Evolutionary conservation across 176 grass and related monocot genomes (phyloP).

Genomic region (Carex cristatella): DNA sequence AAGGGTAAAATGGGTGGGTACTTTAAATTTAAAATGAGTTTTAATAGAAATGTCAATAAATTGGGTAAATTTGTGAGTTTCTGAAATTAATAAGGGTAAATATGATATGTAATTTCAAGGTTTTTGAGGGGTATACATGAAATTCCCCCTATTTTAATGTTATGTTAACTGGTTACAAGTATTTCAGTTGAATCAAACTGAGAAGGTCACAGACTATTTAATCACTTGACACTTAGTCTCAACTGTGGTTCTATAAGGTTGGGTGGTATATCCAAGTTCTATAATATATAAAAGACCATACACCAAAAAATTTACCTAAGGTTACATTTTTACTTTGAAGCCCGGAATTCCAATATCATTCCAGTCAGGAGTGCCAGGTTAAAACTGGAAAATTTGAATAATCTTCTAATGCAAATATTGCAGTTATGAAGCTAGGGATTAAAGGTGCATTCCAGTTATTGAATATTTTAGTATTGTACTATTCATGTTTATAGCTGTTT

Average conservation of each 20-base stretch:
- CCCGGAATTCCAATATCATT: not conserved
- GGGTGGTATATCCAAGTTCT: not conserved
- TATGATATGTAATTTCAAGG: no score
- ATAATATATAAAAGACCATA: not conserved
- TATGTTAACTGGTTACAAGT: not conserved
- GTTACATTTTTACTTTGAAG: not conserved
- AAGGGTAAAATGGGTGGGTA: no score
- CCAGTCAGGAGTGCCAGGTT: not conserved
- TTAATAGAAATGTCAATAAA: no score
- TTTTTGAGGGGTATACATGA: no score
- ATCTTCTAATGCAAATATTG: not conserved
- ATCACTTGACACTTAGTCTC: not conserved
- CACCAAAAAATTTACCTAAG: not conserved
- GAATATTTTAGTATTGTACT: not conserved
- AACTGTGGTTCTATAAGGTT: not conserved
- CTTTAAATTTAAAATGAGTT: no score
- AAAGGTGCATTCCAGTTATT: not conserved
- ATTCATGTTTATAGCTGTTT: not conserved
- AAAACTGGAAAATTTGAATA: not conserved
- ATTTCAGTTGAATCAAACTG: not conserved
- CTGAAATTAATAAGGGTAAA: no score
- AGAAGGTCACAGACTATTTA: not conserved
- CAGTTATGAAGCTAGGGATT: not conserved
- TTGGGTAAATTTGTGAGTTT: no score
- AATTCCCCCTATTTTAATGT: not conserved